Evolutionary conservation across 306 rosid species (phyloP), one percentile per base, ranked within the genome.

Genomic region (Trifolium pratense): DNA sequence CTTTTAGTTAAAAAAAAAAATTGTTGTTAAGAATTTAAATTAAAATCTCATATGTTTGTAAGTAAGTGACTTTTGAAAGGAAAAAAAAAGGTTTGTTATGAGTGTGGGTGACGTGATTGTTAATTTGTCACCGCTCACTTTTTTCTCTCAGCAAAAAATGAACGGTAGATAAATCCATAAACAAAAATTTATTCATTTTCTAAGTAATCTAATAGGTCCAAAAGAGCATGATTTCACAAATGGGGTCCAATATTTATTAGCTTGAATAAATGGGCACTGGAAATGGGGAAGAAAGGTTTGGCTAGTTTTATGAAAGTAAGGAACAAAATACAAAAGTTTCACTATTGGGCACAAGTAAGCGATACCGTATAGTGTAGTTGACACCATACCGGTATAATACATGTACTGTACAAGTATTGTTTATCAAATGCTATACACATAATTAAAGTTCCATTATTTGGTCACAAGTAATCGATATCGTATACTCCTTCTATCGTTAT

Each of bases 181-280:
- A 52, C 15, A 34, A 25, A 10, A 7, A 12, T 20, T 70, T 12
- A 76, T 57, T 80, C 76, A 11, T 66, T 60, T 55, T 74, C 59
- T 36, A 3, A 42, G 80, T 34, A 59, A 68, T 60, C 21, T 1
- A 13, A 16, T 72, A 59, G 64, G 53, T 71, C 86, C 68, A 48
- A 48, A 20, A 29, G 6, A 58, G 32, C 55, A 73, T 73, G 76
- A 77, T 61, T 83, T 78, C 75, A 46, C 26, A 31, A 55, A 58
- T 68, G 80, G 89, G 88, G 15, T 52, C 84, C 73, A 9, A 20
- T 66, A 23, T 48, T 49, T 65, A 25, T 55, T 11, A 9, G 57
- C 25, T 80, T 46, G 79, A 71, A 74, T 79, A 75, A 71, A 60
- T 83, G 66, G 83, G 82, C 90, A 78, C 93, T 85, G 88, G 87